Evolutionary conservation across 2,329 filamentous ascomycete genomes (phyloP).

Genomic region (Alternaria burnsii): DNA sequence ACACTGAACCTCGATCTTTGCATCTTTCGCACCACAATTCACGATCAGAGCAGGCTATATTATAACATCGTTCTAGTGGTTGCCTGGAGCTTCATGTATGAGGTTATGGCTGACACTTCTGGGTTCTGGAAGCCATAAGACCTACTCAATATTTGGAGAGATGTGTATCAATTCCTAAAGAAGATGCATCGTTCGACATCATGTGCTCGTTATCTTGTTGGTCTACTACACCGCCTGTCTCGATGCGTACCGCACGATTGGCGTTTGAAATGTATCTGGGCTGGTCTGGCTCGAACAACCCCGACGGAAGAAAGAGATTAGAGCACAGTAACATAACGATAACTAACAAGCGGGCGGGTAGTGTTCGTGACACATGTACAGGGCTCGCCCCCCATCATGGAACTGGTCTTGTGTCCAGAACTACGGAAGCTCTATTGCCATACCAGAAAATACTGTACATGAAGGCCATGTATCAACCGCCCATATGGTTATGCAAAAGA

Average conservation of each 20-base stretch:
- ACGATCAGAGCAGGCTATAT: not conserved
- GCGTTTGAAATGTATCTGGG: slow-evolving; percentile 16
- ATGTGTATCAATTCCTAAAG: too few species aligned
- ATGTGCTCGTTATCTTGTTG: not conserved
- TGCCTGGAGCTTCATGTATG: too few species aligned
- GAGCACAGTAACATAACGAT: slow-evolving; percentile 34
- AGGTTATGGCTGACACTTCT: too few species aligned
- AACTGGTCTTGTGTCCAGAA: slow-evolving; percentile 15
- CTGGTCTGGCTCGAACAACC: slow-evolving; percentile 17
- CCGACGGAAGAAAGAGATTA: slow-evolving; percentile 18
- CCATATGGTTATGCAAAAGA: slow-evolving; percentile 17
- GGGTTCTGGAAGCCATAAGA: too few species aligned
- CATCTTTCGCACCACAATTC: not conserved
- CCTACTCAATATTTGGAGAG: too few species aligned
- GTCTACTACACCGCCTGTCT: slow-evolving; percentile 14
- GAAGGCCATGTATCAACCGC: not conserved
- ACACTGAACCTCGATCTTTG: slow-evolving; percentile 9
- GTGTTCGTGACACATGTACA: slow-evolving; percentile 36
- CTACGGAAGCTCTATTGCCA: slow-evolving; percentile 6
- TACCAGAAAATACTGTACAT: slow-evolving; percentile 1
- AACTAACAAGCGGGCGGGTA: slow-evolving; percentile 34
- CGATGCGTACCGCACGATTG: slow-evolving; percentile 13
- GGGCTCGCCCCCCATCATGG: slow-evolving; percentile 25
- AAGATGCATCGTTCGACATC: not conserved
- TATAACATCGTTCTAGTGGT: not conserved